These are phyloP conservation scores for Penicillium roqueforti DNA, from an alignment of 495 filamentous ascomycete genomes.

Conservation along the genomic window DNA sequence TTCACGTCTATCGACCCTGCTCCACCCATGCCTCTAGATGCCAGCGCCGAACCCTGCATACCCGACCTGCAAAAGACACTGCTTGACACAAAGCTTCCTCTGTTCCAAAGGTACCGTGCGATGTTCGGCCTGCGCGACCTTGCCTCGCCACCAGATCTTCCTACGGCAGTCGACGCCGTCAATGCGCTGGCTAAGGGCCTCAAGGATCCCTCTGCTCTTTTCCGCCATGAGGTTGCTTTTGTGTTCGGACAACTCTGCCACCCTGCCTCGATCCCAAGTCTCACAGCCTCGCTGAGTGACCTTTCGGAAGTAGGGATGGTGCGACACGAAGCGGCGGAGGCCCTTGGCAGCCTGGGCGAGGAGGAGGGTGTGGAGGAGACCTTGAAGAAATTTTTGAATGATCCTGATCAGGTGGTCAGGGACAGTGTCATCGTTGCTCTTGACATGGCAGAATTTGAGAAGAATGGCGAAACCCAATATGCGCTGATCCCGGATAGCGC, in stretches of 20 bases:
- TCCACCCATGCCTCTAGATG: slow-evolving; percentile 69
- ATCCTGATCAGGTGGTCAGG: slow-evolving; percentile 86
- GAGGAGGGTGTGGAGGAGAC: slow-evolving; percentile 88
- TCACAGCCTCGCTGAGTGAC: slow-evolving; percentile 74
- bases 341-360: slow-evolving; percentile 90
- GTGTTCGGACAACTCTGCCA: slow-evolving; percentile 96
- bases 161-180: slow-evolving; percentile 79
- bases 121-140: slow-evolving; percentile 97
- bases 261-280: slow-evolving; percentile 88
- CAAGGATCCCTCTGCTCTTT: slow-evolving; percentile 82
- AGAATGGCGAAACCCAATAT: slow-evolving; percentile 83
- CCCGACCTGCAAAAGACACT: slow-evolving; percentile 69
- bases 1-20: slow-evolving; percentile 96
- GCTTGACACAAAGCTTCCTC: slow-evolving; percentile 69
- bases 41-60: slow-evolving; percentile 53
- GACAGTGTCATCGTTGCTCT: slow-evolving; percentile 93
- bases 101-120: slow-evolving; percentile 92
- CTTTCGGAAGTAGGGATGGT: slow-evolving; percentile 88
- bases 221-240: slow-evolving; percentile 96
- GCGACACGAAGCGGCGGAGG: slow-evolving; percentile 94
- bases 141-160: slow-evolving; percentile 83
- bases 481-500: slow-evolving; percentile 69
- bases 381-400: slow-evolving; percentile 77
- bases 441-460: slow-evolving; percentile 98
- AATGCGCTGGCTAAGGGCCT: slow-evolving; percentile 83